phyloP scores from a whole-genome alignment of 2,329 filamentous ascomycete species.

The Colletotrichum scovillei region DNA sequence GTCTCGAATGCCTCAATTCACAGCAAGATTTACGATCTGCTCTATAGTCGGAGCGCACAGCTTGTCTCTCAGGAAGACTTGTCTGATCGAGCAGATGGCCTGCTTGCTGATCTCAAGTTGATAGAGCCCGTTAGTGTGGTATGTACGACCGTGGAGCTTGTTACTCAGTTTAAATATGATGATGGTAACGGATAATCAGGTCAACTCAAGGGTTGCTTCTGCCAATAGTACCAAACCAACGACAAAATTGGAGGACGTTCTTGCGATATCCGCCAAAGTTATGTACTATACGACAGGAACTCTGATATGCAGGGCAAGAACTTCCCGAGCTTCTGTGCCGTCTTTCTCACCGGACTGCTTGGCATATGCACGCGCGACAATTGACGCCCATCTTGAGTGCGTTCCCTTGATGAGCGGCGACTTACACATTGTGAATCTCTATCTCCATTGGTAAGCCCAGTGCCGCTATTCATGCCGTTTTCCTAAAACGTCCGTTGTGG shows the following conservation, averaged over 20 bases:
- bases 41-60: background rate
- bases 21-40: slow-evolving; percentile 59
- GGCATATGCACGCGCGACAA: background rate
- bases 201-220: background rate
- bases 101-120: background rate
- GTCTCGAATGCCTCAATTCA: slow-evolving; percentile 59
- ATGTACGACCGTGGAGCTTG: background rate
- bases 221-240: background rate
- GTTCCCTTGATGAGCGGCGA: background rate
- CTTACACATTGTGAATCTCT: slow-evolving; percentile 4
- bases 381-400: slow-evolving; percentile 7
- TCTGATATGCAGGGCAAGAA: slow-evolving; percentile 9
- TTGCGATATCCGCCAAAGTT: slow-evolving; percentile 1
- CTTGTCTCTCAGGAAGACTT: background rate
- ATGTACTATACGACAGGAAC: slow-evolving; percentile 17
- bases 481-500: no score
- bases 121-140: background rate
- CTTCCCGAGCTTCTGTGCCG: background rate
- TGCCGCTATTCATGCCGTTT: no score
- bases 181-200: background rate
- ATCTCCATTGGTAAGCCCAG: slow-evolving; percentile 1
- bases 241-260: background rate
- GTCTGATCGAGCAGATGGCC: background rate
- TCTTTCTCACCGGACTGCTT: slow-evolving; percentile 1
- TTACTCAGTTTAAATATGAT: background rate